Evolutionary conservation across 2,329 filamentous ascomycete genomes (phyloP).

Genomic region (Alternaria postmessia): DNA sequence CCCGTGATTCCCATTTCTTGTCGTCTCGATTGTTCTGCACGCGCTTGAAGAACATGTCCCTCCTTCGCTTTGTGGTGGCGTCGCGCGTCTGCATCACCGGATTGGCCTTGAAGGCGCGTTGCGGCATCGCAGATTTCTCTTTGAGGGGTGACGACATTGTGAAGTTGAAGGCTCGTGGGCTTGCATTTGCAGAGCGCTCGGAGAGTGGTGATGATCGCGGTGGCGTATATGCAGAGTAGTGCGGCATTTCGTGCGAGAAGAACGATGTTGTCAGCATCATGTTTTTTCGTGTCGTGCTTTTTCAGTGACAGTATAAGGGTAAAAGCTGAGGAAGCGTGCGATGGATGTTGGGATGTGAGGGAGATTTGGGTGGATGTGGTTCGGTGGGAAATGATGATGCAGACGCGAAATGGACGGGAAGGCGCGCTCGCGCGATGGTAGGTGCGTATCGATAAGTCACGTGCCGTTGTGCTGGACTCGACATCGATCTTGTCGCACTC

Average conservation of each 20-base stretch:
- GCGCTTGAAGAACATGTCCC: slow-evolving; percentile 73
- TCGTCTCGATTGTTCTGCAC: slow-evolving; percentile 57
- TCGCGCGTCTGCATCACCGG: slow-evolving; percentile 68
- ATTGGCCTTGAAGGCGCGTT: slow-evolving; percentile 65
- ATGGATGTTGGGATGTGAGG: neutral
- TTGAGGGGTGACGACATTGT: slow-evolving; percentile 36
- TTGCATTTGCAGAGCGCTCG: slow-evolving; percentile 52
- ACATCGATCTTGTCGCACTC: too few species aligned
- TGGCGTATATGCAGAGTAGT: slow-evolving; percentile 40
- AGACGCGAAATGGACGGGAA: slow-evolving; percentile 7
- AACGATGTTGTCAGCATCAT: slow-evolving; percentile 45
- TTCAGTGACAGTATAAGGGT: neutral
- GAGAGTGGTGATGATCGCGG: slow-evolving; percentile 55
- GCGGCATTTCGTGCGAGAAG: slow-evolving; percentile 34
- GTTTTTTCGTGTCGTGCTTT: neutral
- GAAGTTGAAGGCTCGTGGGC: slow-evolving; percentile 37
- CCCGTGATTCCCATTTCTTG: slow-evolving; percentile 54
- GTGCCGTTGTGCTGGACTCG: neutral
- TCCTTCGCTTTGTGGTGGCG: slow-evolving; percentile 68
- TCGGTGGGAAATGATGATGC: slow-evolving; percentile 17
- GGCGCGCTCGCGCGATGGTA: slow-evolving; percentile 20
- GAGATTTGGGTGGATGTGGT: slow-evolving; percentile 7
- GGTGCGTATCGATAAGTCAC: slow-evolving; percentile 22
- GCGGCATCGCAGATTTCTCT: slow-evolving; percentile 27
- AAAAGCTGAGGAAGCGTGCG: neutral